Conservation (phyloP, 768 basidiomycete genomes). For the Suillus americanus region DNA sequence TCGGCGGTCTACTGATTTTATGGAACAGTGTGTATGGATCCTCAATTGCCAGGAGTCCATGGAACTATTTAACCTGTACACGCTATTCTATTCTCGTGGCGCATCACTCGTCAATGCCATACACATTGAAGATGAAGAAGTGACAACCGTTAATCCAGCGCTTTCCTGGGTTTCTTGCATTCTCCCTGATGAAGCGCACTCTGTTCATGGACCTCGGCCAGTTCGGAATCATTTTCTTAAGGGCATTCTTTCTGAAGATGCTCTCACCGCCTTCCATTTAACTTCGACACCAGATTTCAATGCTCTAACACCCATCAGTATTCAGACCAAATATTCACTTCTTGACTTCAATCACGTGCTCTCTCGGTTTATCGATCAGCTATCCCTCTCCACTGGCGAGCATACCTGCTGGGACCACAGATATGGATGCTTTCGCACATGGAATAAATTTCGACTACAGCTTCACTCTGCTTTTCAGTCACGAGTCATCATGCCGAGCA, state of each 20-base stretch:
- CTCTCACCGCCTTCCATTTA: conserved; percentile 22
- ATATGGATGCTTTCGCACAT: neutral
- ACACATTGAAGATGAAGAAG: no score
- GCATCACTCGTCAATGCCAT: neutral
- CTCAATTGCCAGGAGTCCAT: conserved; percentile 33
- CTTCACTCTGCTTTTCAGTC: neutral
- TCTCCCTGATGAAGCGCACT: neutral
- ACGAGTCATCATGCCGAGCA: neutral
- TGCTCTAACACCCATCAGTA: conserved; percentile 19
- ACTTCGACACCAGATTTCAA: conserved; percentile 16
- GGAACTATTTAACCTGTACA: conserved; percentile 21
- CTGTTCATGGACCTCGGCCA: conserved; percentile 3
- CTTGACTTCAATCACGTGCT: conserved; percentile 26
- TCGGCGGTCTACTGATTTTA: no score
- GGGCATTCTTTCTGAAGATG: no score
- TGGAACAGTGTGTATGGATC: conserved; percentile 29
- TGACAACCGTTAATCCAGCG: neutral
- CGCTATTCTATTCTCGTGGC: neutral
- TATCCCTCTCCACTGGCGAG: neutral
- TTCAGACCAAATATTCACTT: conserved; percentile 19
- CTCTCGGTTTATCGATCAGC: conserved; percentile 10
- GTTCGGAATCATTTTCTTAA: no score
- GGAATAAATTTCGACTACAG: neutral
- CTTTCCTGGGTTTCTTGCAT: neutral
- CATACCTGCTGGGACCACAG: neutral